These are phyloP conservation scores for Prosopis cineraria DNA, from an alignment of 306 rosid species.

Conservation along the genomic window DNA sequence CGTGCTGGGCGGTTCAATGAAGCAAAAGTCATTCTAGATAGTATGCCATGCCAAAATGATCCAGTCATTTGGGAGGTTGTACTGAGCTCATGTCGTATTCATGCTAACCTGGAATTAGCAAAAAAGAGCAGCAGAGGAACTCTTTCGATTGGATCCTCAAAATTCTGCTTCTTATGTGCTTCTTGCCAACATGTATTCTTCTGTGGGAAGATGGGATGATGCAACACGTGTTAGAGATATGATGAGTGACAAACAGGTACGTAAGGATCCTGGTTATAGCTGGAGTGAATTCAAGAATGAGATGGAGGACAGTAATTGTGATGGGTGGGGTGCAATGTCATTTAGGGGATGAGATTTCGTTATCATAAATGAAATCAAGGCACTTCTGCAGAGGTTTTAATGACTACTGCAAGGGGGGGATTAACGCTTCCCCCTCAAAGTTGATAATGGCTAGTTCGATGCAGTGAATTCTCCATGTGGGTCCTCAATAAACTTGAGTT, in stretches of 20 bases:
- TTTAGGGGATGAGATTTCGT: slow-evolving; percentile 5
- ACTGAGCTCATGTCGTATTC: slow-evolving; percentile 74
- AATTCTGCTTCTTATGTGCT: slow-evolving; percentile 71
- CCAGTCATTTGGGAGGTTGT: slow-evolving; percentile 86
- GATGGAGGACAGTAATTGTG: slow-evolving; percentile 28
- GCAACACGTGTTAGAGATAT: slow-evolving; percentile 63
- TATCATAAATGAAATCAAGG: slow-evolving; percentile 2
- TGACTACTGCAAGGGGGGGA: not conserved
- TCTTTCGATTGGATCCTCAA: slow-evolving; percentile 57
- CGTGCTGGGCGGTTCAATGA: slow-evolving; percentile 73
- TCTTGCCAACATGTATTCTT: slow-evolving; percentile 76
- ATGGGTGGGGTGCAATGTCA: slow-evolving; percentile 11
- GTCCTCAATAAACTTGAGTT: not conserved
- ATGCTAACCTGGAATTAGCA: slow-evolving; percentile 62
- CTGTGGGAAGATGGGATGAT: slow-evolving; percentile 88
- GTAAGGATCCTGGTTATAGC: slow-evolving; percentile 76
- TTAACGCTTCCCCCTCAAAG: slow-evolving; percentile 24
- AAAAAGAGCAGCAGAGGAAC: slow-evolving; percentile 73
- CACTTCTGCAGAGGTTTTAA: not conserved
- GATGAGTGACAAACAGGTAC: slow-evolving; percentile 60
- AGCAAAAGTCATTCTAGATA: slow-evolving; percentile 63
- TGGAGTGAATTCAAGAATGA: slow-evolving; percentile 53
- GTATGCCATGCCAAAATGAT: slow-evolving; percentile 69
- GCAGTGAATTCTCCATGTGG: not conserved
- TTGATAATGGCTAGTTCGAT: not conserved